Evolutionary conservation across 2,329 filamentous ascomycete species (phyloP), one percentile per base, ranked within the genome.

Genomic region (Seiridium unicorne): DNA sequence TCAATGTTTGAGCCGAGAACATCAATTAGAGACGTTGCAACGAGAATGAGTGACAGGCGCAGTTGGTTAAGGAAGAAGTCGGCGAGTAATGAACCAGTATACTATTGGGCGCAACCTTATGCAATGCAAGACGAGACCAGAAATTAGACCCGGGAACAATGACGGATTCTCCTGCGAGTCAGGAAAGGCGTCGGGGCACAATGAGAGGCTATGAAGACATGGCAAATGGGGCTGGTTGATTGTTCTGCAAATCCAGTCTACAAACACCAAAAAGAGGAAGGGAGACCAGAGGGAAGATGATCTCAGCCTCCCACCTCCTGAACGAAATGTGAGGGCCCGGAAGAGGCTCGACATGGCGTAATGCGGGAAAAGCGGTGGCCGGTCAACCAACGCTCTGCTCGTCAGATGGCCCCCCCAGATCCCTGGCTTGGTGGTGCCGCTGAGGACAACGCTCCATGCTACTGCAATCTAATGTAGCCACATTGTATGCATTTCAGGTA

Each of bases 311-410:
- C 36, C 38, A 10, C n/a, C 26, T n/a, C n/a, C n/a, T 48, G 38
- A 42, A 13, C 38, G 38, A 42, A 42, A 42, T 42, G 38, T 42
- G 38, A 42, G 38, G 38, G 13, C 38, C 38, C 38, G 13, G 7
- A 7, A 42, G 38, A 42, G 38, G 26, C 35, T 57, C 31, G 18
- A 11, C 26, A 57, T 57, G 54, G 32, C 54, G 42, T 57, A 47
- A 48, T 49, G 34, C 9, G 38, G 57, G 57, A 59, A 59, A 62
- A 57, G 42, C 32, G 57, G 60, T 62, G 57, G 57, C 60, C 51
- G 60, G 60, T 55, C 60, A 62, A 62, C 60, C 18, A 26, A 34
- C 57, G 60, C 60, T 44, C 31, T n/a, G 51, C 32, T 44, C 60
- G 46, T 42, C 34, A n/a, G 40, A 47, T 55, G 57, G 56, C 49